Evolutionary conservation across 768 basidiomycete genomes (phyloP).

Genomic region (Podaxis mareebaensis): DNA sequence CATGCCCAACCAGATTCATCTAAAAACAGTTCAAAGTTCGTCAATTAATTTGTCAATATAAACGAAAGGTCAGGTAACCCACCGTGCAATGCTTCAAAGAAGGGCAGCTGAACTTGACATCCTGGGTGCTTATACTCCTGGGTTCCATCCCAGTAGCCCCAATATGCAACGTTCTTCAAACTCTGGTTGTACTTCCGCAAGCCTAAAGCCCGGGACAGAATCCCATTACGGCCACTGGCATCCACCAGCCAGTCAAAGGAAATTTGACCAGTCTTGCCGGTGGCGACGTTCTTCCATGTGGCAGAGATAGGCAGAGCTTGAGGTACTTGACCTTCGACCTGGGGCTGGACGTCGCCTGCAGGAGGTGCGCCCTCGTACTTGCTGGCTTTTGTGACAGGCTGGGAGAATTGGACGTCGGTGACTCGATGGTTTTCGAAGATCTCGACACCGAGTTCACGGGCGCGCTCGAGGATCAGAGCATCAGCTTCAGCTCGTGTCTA

Average conservation of each 20-base stretch:
- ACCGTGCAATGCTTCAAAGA: conserved; percentile 57
- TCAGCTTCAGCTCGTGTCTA: conserved; percentile 57
- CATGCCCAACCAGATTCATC: conserved; percentile 53
- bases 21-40: conserved; percentile 18
- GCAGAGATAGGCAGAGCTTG: conserved; percentile 32
- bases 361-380: conserved; percentile 26
- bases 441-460: conserved; percentile 41
- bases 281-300: conserved; percentile 23
- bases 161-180: conserved; percentile 56
- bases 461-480: conserved; percentile 52
- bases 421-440: conserved; percentile 51
- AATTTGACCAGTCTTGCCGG: conserved; percentile 41
- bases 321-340: conserved; percentile 21
- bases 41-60: background rate
- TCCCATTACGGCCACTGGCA: conserved; percentile 55
- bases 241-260: conserved; percentile 59
- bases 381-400: conserved; percentile 29
- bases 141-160: conserved; percentile 60
- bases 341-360: background rate
- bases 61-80: conserved; percentile 16
- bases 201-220: conserved; percentile 64
- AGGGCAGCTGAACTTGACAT: conserved; percentile 46
- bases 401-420: conserved; percentile 43
- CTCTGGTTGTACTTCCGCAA: conserved; percentile 56
- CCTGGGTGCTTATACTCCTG: conserved; percentile 37